Evolutionary conservation across 768 basidiomycete genomes (phyloP), one percentile per base, ranked within the genome.

Genomic region (Podaxis mareebaensis): DNA sequence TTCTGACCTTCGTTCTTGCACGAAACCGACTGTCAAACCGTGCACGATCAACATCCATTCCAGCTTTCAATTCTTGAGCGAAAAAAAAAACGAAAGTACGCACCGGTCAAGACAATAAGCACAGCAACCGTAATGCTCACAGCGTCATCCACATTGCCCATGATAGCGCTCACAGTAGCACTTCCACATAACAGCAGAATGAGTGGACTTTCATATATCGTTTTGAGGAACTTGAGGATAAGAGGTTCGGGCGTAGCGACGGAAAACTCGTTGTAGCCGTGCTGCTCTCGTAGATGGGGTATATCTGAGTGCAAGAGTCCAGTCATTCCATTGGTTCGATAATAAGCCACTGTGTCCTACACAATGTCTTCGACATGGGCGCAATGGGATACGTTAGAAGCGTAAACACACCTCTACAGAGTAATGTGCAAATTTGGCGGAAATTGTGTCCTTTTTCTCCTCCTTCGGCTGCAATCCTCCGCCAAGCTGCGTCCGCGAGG

Each of bases 81-180:
- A 61, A 61, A 60, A 57, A 53, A 55, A 38, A 11, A 24, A n/a
- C 39, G 33, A 61, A 3, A 38, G 26, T 12, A 54, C 13, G 73
- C 68, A 96, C 95, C 95, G 40, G 95, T 96, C 5, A 99, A 77
- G 24, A 99, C 96, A 61, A 98, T 98, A 30, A 93, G 76, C 17
- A 99, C 91, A 28, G 96, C 96, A 10, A 96, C 82, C 1, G 91
- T 89, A 65, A 99, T 98, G 71, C 94, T 96, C 67, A 95, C 77
- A 4, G 96, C 96, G 70, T 99, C 96, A 72, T 99, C 95, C 39
- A 92, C 77, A 69, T 97, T 96, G n/a, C 96, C 96, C 88, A 98
- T 93, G 53, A 95, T 71, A 2, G 91, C 92, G 71, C 94, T 96
- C 44, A 98, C 87, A 17, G 84, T 79, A 0, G 96, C 95, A 72